A percentile compares a stretch with the other conserved stretches of the same genome.
Conservation (phyloP, 257 asterid species). For the Plantago major region DNA sequence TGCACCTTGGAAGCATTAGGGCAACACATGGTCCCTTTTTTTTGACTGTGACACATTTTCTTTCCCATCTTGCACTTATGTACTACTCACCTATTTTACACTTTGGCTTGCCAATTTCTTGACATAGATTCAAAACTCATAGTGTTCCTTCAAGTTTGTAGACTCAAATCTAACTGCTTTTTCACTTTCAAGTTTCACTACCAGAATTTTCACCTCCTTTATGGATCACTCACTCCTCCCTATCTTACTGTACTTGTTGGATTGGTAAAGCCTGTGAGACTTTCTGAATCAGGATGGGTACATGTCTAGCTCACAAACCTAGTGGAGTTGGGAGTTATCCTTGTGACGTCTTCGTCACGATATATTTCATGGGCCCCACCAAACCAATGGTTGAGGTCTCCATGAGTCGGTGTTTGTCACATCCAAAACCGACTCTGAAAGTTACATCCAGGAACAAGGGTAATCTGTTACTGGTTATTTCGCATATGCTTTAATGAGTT, state of each 20-base stretch:
- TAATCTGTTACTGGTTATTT: no score
- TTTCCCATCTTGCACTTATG: slow-evolving; percentile 1
- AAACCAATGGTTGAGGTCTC: background rate
- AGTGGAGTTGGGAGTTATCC: background rate
- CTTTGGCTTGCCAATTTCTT: slow-evolving; percentile 18
- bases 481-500: no score
- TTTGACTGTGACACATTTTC: slow-evolving; percentile 27
- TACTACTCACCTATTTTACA: slow-evolving; percentile 21
- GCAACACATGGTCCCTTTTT: slow-evolving; percentile 30
- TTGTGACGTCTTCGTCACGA: no score
- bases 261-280: background rate
- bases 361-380: no score
- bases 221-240: background rate
- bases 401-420: background rate
- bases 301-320: background rate
- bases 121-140: slow-evolving; percentile 14
- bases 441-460: no score
- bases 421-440: no score
- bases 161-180: background rate
- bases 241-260: background rate
- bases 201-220: background rate
- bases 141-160: slow-evolving; percentile 16
- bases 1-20: slow-evolving; percentile 25
- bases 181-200: background rate
- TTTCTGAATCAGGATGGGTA: background rate